A percentile compares a stretch with the other conserved stretches of the same genome.
Evolutionary conservation across 768 basidiomycete species (phyloP).

Genomic region (Basidioascus undulatus): DNA sequence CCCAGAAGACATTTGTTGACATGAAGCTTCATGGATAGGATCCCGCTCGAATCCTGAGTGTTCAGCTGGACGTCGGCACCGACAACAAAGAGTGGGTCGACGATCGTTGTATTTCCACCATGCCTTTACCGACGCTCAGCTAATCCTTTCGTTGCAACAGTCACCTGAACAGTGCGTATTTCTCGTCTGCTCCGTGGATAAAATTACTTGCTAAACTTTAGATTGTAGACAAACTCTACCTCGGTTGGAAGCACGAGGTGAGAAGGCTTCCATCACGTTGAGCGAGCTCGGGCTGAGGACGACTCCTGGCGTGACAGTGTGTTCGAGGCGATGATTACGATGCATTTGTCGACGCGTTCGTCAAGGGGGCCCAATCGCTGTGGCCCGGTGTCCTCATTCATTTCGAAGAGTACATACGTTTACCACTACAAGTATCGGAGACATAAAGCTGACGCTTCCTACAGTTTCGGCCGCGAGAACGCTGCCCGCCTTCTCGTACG

Average conservation of each 20-base stretch:
- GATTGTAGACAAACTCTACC: not conserved
- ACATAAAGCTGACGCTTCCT: not conserved
- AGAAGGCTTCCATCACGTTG: not conserved
- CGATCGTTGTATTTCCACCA: slow-evolving; percentile 30
- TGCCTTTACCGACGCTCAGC: no score
- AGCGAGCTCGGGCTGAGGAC: not conserved
- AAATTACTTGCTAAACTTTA: no score
- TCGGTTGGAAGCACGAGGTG: not conserved
- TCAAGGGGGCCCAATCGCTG: slow-evolving; percentile 7
- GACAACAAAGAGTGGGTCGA: slow-evolving; percentile 38
- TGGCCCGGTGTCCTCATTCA: slow-evolving; percentile 24
- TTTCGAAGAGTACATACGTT: slow-evolving; percentile 47
- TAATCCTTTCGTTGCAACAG: no score
- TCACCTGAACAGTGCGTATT: no score
- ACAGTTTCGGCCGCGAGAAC: slow-evolving; percentile 8
- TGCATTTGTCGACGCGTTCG: slow-evolving; percentile 46
- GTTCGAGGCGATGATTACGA: slow-evolving; percentile 52
- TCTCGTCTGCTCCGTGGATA: no score
- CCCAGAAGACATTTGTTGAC: not conserved
- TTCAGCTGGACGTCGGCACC: slow-evolving; percentile 43
- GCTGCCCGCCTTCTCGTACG: slow-evolving; percentile 5
- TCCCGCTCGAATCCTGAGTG: slow-evolving; percentile 16
- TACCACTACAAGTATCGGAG: not conserved
- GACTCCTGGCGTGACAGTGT: slow-evolving; percentile 33
- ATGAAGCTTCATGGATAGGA: slow-evolving; percentile 9